These are phyloP conservation scores for Sclerotinia minor DNA, from an alignment of 2,329 filamentous ascomycete genomes.

Conservation along the genomic window DNA sequence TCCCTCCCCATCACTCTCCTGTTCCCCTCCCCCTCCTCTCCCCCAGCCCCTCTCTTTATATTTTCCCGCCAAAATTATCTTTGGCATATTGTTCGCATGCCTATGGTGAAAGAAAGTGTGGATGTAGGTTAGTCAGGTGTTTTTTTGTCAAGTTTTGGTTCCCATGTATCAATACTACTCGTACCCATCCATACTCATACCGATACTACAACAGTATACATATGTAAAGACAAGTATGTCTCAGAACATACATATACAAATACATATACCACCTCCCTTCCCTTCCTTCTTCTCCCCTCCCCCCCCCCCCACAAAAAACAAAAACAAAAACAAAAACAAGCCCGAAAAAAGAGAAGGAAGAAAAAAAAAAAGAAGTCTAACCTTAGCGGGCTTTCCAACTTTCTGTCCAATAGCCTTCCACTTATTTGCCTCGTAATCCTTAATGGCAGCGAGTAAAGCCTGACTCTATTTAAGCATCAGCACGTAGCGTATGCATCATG, in stretches of 20 bases:
- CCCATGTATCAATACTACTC: background rate
- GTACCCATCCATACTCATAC: background rate
- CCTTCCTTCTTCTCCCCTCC: too few species aligned
- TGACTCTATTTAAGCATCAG: conserved; percentile 41
- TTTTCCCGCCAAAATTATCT: conserved; percentile 68
- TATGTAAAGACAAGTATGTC: background rate
- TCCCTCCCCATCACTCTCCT: too few species aligned
- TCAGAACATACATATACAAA: background rate
- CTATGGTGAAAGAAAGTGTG: conserved; percentile 45
- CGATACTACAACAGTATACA: background rate
- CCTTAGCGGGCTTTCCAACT: conserved; percentile 96
- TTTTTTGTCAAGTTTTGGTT: background rate
- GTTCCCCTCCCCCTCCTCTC: background rate
- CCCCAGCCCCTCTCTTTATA: conserved; percentile 26
- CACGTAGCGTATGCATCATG: conserved; percentile 25
- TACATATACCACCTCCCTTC: too few species aligned
- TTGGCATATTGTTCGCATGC: conserved; percentile 93
- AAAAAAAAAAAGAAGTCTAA: conserved; percentile 42
- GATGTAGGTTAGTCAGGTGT: background rate
- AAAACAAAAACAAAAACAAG: background rate
- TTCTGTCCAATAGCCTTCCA: conserved; percentile 98
- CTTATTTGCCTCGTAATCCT: conserved; percentile 97
- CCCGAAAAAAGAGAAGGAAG: background rate
- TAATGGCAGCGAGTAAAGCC: conserved; percentile 87
- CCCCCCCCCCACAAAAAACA: too few species aligned